Percentiles rank a stretch among this genome's conserved stretches.
Evolutionary conservation across 768 basidiomycete species (phyloP).

Genomic region (Kwoniella botswanensis): DNA sequence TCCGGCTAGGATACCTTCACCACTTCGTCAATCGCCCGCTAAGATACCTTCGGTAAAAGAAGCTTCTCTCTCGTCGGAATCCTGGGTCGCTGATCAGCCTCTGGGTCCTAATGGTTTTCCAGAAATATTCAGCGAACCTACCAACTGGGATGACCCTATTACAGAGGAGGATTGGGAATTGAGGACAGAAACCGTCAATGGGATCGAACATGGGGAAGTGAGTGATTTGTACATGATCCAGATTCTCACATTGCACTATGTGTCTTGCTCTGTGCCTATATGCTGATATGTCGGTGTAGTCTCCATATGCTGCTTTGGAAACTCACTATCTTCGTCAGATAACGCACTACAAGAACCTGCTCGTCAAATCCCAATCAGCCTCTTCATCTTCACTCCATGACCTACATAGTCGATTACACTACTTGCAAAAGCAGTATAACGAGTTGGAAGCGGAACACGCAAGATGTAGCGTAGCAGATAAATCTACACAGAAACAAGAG

Average conservation of each 20-base stretch:
- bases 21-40: not conserved
- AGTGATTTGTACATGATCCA: not conserved
- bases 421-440: constrained; percentile 24
- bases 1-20: constrained; percentile 1
- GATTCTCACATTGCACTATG: not conserved
- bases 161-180: constrained; percentile 37
- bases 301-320: constrained; percentile 15
- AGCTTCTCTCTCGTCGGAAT: constrained; percentile 1
- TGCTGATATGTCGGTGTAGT: constrained; percentile 8
- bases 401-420: constrained; percentile 25
- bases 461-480: not conserved
- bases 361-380: constrained; percentile 34
- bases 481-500: not conserved
- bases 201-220: constrained; percentile 15
- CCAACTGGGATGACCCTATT: constrained; percentile 22
- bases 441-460: constrained; percentile 27
- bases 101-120: constrained; percentile 12
- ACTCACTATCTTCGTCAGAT: constrained; percentile 23
- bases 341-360: constrained; percentile 37
- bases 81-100: constrained; percentile 11
- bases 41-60: not conserved
- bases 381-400: constrained; percentile 37
- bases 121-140: constrained; percentile 21
- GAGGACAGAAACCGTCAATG: constrained; percentile 34
- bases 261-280: not conserved